Conservation (phyloP, 1,284 basidiomycete genomes). For the Ceratobasidium sp. region DNA sequence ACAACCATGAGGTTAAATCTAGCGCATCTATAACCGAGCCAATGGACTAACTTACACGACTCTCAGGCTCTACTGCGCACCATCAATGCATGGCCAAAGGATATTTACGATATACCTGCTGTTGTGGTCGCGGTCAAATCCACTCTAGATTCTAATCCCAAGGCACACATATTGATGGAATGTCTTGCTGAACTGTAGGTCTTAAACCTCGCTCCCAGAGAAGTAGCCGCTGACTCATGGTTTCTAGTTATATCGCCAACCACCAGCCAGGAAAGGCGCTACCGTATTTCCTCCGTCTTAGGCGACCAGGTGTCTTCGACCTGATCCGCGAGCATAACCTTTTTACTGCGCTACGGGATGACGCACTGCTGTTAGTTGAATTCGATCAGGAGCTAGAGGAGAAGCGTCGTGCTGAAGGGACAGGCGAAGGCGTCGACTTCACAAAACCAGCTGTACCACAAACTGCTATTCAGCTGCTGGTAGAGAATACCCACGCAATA, state of each 20-base stretch:
- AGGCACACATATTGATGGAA: constrained; percentile 81
- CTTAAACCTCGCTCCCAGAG: background rate
- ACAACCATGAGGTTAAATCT: constrained; percentile 75
- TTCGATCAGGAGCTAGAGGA: constrained; percentile 91
- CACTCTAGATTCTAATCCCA: constrained; percentile 74
- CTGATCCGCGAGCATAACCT: constrained; percentile 94
- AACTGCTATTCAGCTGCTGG: constrained; percentile 86
- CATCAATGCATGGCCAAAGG: constrained; percentile 88
- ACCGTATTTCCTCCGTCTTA: constrained; percentile 86
- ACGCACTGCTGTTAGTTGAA: constrained; percentile 89
- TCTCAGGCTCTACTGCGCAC: constrained; percentile 76
- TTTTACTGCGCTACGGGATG: constrained; percentile 94
- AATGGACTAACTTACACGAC: background rate
- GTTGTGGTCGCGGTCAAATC: constrained; percentile 90
- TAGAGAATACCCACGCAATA: constrained; percentile 96
- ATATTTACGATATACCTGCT: constrained; percentile 88
- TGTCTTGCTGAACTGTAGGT: constrained; percentile 89
- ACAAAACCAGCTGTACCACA: constrained; percentile 48
- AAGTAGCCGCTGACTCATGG: constrained; percentile 4
- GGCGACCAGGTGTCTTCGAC: constrained; percentile 91
- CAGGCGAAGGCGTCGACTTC: constrained; percentile 37
- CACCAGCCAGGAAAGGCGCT: constrained; percentile 94
- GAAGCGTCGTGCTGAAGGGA: constrained; percentile 57
- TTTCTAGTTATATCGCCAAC: constrained; percentile 77
- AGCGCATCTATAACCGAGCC: background rate